phyloP scores from a whole-genome alignment of 345 rosid genomes.

The Hibiscus mutabilis region DNA sequence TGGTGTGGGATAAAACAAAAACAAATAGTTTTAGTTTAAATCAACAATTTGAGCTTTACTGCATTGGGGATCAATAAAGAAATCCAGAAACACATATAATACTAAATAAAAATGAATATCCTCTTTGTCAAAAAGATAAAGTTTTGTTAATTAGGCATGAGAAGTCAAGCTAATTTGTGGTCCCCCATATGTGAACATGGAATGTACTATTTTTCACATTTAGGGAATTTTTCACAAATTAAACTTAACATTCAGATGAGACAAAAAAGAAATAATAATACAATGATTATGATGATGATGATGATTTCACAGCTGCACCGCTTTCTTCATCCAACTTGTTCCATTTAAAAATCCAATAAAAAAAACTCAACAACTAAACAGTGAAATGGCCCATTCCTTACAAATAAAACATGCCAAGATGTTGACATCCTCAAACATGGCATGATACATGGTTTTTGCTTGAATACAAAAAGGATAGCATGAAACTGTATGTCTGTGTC shows the following conservation, averaged over 20 bases:
- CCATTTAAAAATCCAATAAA: conserved; percentile 11
- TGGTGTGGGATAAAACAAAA: not conserved
- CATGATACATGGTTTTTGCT: conserved; percentile 15
- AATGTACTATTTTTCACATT: conserved; percentile 25
- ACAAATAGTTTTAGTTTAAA: not conserved
- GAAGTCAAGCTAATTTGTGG: conserved; percentile 15
- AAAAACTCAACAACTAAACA: conserved; percentile 5
- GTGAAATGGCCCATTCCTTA: conserved; percentile 25
- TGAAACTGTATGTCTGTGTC: not conserved
- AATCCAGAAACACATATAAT: not conserved
- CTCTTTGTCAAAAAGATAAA: conserved; percentile 5
- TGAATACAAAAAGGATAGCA: not conserved
- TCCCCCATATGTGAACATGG: conserved; percentile 29
- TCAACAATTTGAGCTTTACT: conserved; percentile 2
- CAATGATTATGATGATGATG: conserved; percentile 13
- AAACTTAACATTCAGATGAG: conserved; percentile 27
- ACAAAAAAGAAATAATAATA: conserved; percentile 19
- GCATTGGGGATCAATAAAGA: conserved; percentile 3
- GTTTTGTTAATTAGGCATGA: conserved; percentile 13
- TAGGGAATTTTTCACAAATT: conserved; percentile 11
- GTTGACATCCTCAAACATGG: conserved; percentile 27
- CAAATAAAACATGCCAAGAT: conserved; percentile 31
- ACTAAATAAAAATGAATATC: conserved; percentile 16
- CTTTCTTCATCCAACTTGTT: conserved; percentile 25
- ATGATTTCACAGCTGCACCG: conserved; percentile 22